Percentiles rank a stretch among this genome's conserved stretches.
phyloP scores from a whole-genome alignment of 768 basidiomycete genomes.

The Leccinum aurantiacum region DNA sequence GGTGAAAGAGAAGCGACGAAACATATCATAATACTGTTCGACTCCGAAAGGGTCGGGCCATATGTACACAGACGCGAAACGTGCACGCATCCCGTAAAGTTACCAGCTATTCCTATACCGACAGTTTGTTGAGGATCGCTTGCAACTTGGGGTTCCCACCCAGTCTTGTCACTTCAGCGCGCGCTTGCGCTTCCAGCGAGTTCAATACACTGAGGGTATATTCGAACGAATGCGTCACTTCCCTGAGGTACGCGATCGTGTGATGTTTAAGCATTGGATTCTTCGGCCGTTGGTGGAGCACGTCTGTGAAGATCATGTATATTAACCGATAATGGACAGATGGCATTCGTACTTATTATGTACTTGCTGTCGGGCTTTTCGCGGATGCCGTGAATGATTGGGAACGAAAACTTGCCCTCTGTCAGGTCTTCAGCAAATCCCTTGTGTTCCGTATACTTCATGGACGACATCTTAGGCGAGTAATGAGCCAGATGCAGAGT shows the following conservation, averaged over 20 bases:
- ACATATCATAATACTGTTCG: not conserved
- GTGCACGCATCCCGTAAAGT: not conserved
- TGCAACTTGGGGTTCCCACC: slow-evolving; percentile 75
- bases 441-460: slow-evolving; percentile 78
- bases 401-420: slow-evolving; percentile 98
- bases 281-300: slow-evolving; percentile 84
- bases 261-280: slow-evolving; percentile 80
- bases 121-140: slow-evolving; percentile 53
- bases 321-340: not conserved
- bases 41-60: not conserved
- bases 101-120: slow-evolving; percentile 15
- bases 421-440: slow-evolving; percentile 93
- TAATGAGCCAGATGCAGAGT: too few species aligned
- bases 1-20: not conserved
- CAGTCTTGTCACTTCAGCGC: slow-evolving; percentile 64
- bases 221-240: slow-evolving; percentile 79
- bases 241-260: slow-evolving; percentile 73
- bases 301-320: slow-evolving; percentile 49
- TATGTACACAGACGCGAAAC: not conserved
- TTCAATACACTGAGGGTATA: slow-evolving; percentile 76
- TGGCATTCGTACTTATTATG: slow-evolving; percentile 71
- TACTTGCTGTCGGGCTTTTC: slow-evolving; percentile 74
- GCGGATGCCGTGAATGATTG: slow-evolving; percentile 86
- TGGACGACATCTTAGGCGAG: not conserved
- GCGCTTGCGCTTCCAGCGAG: slow-evolving; percentile 65